Percentiles rank a stretch among this genome's conserved stretches.
phyloP scores from a whole-genome alignment of 2,329 filamentous ascomycete species.

The Hymenoscyphus scutula region DNA sequence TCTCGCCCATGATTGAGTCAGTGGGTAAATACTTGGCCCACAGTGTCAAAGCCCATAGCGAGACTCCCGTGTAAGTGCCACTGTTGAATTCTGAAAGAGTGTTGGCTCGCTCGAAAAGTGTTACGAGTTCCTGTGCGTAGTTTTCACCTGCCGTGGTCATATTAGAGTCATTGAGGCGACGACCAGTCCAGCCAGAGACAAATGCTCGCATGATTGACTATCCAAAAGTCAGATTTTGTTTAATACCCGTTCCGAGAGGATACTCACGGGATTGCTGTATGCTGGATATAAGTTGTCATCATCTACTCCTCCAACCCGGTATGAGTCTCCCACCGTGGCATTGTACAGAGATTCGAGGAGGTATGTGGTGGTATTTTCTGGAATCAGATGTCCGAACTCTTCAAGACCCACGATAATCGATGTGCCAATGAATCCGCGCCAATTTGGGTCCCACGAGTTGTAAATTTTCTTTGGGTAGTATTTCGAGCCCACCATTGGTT shows the following conservation, averaged over 20 bases:
- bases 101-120: constrained; percentile 53
- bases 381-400: constrained; percentile 52
- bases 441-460: constrained; percentile 61
- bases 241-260: not conserved
- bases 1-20: constrained; percentile 51
- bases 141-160: constrained; percentile 57
- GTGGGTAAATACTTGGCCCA: constrained; percentile 58
- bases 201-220: constrained; percentile 59
- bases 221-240: constrained; percentile 8
- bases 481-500: constrained; percentile 53
- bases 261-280: constrained; percentile 55
- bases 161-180: constrained; percentile 51
- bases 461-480: constrained; percentile 52
- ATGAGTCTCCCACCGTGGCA: constrained; percentile 56
- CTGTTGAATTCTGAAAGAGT: constrained; percentile 58
- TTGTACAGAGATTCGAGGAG: constrained; percentile 55
- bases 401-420: constrained; percentile 57
- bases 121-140: constrained; percentile 54
- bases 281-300: constrained; percentile 61
- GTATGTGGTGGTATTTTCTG: constrained; percentile 36
- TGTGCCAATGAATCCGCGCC: constrained; percentile 61
- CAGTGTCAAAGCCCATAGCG: constrained; percentile 55
- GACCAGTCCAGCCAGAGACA: constrained; percentile 57
- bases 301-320: constrained; percentile 58
- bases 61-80: constrained; percentile 61